These are phyloP conservation scores for Sicyos baderoa DNA, from an alignment of 306 rosid genomes.

Conservation along the genomic window DNA sequence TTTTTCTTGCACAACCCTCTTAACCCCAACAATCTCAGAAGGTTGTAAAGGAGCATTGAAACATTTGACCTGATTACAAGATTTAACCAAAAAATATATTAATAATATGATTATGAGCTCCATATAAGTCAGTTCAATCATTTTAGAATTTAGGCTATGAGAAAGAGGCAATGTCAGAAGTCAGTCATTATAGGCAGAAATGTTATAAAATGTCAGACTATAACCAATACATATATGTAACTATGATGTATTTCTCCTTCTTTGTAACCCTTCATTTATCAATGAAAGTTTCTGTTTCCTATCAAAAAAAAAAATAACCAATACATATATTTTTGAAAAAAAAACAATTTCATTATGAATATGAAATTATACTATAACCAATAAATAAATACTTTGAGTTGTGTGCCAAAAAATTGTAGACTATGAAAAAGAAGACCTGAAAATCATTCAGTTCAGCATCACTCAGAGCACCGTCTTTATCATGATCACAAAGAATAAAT, in stretches of 20 bases:
- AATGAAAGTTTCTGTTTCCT: too few relatives aligned
- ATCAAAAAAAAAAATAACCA: too few relatives aligned
- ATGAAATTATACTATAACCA: background rate
- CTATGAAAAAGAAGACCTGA: conserved; percentile 29
- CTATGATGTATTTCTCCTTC: too few relatives aligned
- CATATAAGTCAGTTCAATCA: background rate
- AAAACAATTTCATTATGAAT: too few relatives aligned
- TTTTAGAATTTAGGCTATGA: background rate
- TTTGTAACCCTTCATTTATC: too few relatives aligned
- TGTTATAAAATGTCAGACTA: background rate
- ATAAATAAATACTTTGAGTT: background rate
- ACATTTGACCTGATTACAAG: conserved; percentile 73
- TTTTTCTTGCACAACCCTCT: conserved; percentile 88
- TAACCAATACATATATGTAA: background rate
- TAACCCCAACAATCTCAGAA: conserved; percentile 81
- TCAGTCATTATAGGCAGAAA: background rate
- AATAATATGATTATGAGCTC: background rate
- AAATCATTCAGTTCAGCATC: conserved; percentile 54
- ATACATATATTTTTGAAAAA: too few relatives aligned
- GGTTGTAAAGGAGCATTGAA: conserved; percentile 97
- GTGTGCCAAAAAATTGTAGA: background rate
- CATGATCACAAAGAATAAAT: conserved; percentile 89
- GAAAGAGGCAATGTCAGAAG: background rate
- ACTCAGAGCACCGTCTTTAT: conserved; percentile 80
- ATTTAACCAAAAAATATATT: background rate